A percentile compares a stretch with the other conserved stretches of the same genome.
phyloP scores from a whole-genome alignment of 2,329 filamentous ascomycete species.

The Nannizziopsis barbatae region DNA sequence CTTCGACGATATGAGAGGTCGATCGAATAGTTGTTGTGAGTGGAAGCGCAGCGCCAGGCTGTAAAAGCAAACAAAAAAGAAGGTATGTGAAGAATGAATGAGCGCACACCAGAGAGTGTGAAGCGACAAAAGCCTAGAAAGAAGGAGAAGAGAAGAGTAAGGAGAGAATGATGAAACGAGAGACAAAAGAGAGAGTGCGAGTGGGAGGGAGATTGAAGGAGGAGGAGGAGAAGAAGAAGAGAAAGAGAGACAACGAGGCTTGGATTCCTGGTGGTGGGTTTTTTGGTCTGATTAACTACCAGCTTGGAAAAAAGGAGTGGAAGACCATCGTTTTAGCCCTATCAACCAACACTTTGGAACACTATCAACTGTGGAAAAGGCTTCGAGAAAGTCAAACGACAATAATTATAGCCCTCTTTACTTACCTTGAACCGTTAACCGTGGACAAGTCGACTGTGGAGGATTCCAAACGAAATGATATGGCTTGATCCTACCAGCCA shows the following conservation, averaged over 20 bases:
- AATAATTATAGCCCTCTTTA: too few species aligned
- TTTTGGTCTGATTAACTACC: too few species aligned
- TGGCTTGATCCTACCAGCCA: too few species aligned
- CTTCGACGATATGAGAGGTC: not conserved
- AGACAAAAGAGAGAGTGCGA: not conserved
- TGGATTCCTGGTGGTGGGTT: constrained; percentile 1
- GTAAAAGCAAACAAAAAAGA: not conserved
- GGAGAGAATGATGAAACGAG: constrained; percentile 4
- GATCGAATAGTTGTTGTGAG: constrained; percentile 1
- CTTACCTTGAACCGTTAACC: too few species aligned
- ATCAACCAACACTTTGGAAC: too few species aligned
- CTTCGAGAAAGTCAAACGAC: too few species aligned
- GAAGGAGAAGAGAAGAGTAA: constrained; percentile 12
- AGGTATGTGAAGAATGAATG: constrained; percentile 11
- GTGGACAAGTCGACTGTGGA: too few species aligned
- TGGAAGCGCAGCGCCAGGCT: constrained; percentile 9
- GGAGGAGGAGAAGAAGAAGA: constrained; percentile 22
- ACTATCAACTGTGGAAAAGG: too few species aligned
- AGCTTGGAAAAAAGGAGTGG: constrained; percentile 11
- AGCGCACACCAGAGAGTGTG: constrained; percentile 8
- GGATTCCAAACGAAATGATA: too few species aligned
- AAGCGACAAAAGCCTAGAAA: constrained; percentile 15
- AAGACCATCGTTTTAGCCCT: constrained; percentile 8
- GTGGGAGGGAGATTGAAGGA: constrained; percentile 14
- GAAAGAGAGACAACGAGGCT: constrained; percentile 14